A percentile compares a stretch with the other conserved stretches of the same genome.
phyloP scores from a whole-genome alignment of 495 filamentous ascomycete genomes.

The Penicillium bovifimosum region DNA sequence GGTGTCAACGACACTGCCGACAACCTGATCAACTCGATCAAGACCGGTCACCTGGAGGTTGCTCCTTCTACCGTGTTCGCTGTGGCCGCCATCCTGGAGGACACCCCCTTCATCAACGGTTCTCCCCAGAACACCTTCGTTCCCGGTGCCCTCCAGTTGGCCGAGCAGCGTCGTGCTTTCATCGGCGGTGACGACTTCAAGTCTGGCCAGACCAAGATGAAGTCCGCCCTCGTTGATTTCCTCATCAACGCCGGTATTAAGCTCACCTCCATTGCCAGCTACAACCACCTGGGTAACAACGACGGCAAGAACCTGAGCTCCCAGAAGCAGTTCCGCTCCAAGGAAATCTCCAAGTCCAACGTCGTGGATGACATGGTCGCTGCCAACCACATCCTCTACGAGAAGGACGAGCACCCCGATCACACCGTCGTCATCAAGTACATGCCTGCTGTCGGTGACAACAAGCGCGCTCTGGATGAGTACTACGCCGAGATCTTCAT shows the following conservation, averaged over 20 bases:
- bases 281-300: slow-evolving; percentile 99
- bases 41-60: slow-evolving; percentile 79
- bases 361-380: slow-evolving; percentile 99
- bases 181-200: slow-evolving; percentile 99
- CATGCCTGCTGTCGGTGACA: slow-evolving; percentile 98
- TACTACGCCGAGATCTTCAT: slow-evolving; percentile 99
- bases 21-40: slow-evolving; percentile 83
- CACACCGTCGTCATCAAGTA: slow-evolving; percentile 96
- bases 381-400: slow-evolving; percentile 86
- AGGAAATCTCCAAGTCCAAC: slow-evolving; percentile 99
- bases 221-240: slow-evolving; percentile 97
- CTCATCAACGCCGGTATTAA: slow-evolving; percentile 98
- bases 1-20: slow-evolving; percentile 97
- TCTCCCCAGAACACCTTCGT: slow-evolving; percentile 99
- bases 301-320: slow-evolving; percentile 98
- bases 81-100: slow-evolving; percentile 86
- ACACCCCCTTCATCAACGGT: slow-evolving; percentile 95
- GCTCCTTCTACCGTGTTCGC: slow-evolving; percentile 94
- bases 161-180: slow-evolving; percentile 83
- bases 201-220: slow-evolving; percentile 99
- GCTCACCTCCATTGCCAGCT: slow-evolving; percentile 96
- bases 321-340: slow-evolving; percentile 96
- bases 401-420: slow-evolving; percentile 79
- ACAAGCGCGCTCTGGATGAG: slow-evolving; percentile 97
- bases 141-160: slow-evolving; percentile 82